These are phyloP conservation scores for Diacronema lutheri DNA, from an alignment of 78 protist genomes.

Conservation along the genomic window DNA sequence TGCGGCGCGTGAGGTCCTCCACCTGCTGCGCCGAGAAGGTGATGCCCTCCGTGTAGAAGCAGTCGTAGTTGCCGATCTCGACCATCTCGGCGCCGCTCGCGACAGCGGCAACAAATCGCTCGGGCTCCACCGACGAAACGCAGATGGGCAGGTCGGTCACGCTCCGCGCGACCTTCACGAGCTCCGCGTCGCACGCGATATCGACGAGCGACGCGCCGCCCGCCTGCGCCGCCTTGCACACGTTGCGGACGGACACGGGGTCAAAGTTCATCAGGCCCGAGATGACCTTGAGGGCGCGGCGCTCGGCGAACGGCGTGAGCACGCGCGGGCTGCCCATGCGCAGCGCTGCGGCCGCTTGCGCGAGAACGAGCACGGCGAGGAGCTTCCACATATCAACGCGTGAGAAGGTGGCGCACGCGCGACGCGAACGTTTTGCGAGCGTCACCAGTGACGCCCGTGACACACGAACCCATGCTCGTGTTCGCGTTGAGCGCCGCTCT, in stretches of 20 bases:
- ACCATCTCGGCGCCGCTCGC: constrained; percentile 18
- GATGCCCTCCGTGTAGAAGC: not conserved
- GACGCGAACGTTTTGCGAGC: no score
- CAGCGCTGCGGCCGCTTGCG: not conserved
- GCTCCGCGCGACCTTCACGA: not conserved
- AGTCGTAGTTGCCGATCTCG: constrained; percentile 24
- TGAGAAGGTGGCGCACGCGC: no score
- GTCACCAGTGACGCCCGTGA: no score
- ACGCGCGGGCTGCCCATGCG: not conserved
- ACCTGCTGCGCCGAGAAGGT: not conserved
- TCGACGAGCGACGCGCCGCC: constrained; percentile 22
- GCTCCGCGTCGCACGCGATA: constrained; percentile 23
- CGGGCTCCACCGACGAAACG: constrained; percentile 7
- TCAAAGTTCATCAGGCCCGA: constrained; percentile 22
- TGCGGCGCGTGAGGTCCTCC: not conserved
- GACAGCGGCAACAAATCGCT: not conserved
- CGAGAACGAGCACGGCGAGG: not conserved
- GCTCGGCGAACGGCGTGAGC: not conserved
- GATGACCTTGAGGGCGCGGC: not conserved
- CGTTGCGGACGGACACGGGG: not conserved
- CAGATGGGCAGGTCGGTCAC: not conserved
- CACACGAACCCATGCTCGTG: no score
- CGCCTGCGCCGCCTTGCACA: not conserved
- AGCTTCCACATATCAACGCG: no score
- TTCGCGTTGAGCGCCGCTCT: no score